Evolutionary conservation across 225 moss, liverwort and hornwort genomes (phyloP), one percentile per base, ranked within the genome.

Genomic region (Pseudisothecium myosuroides): DNA sequence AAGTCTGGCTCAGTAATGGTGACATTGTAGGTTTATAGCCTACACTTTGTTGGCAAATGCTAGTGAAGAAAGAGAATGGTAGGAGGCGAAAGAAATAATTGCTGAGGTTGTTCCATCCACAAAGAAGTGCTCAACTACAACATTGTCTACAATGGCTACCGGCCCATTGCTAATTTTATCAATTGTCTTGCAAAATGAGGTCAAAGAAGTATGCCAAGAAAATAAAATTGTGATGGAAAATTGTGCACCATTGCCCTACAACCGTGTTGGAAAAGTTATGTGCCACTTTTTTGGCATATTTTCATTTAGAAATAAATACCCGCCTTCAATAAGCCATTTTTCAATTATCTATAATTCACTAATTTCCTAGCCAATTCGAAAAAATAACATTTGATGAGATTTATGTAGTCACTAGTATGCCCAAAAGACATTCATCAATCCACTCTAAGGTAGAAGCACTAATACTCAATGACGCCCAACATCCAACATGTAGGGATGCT

Each of bases 361-460:
- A 52, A 52, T 16, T 1, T 21, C 12, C 21, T 67, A 6, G 5
- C 6, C 10, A 20, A 21, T 37, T 67, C 37, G 0, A 4, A 67
- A 67, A 67, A 67, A 21, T 11, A 17, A 37, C 19, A 20, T 20
- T 6, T 11, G 8, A 8, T 18, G 6, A 3, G 0, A 66, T 20
- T 66, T 11, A 36, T 21, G 1, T 20, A 2, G 36, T 20, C 1
- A 66, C 10, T 0, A 68, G 0, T 4, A 1, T n/a, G 7, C 7
- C 11, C 20, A 6, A 10, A 18, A n/a, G 7, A 22, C 22, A 12
- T 4, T 7, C 12, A 68, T 68, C 0, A 11, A 0, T 34, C 3
- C 5, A 66, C 1, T 36, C n/a, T n/a, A n/a, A n/a, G n/a, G n/a
- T n/a, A n/a, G n/a, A n/a, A n/a, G n/a, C n/a, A n/a, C n/a, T n/a